Conservation (phyloP, 306 rosid species). For the Lotus japonicus region DNA sequence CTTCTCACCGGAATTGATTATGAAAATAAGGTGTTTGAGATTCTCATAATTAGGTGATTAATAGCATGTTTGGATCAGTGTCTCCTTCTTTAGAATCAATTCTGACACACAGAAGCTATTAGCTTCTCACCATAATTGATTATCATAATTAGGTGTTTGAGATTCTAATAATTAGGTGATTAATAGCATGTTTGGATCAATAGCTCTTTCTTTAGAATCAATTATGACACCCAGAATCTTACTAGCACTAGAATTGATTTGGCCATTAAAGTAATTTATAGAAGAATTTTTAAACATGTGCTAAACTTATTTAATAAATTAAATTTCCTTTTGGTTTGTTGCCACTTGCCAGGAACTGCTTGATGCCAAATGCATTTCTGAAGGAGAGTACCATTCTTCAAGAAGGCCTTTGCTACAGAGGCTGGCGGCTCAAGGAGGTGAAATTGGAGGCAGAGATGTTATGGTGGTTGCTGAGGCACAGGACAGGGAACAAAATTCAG, state of each 20-base stretch:
- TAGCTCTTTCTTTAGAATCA: too few relatives aligned
- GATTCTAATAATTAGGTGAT: not conserved
- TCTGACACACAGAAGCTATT: too few relatives aligned
- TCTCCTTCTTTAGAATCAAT: too few relatives aligned
- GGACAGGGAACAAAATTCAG: conserved; percentile 34
- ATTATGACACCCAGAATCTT: too few relatives aligned
- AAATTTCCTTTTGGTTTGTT: not conserved
- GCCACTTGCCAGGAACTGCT: conserved; percentile 55
- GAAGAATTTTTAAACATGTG: too few relatives aligned
- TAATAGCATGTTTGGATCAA: too few relatives aligned
- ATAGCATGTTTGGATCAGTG: too few relatives aligned
- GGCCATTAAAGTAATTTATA: too few relatives aligned
- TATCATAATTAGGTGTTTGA: too few relatives aligned
- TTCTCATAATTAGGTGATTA: not conserved
- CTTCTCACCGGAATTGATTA: too few relatives aligned
- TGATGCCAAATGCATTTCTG: conserved; percentile 69
- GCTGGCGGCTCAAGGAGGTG: conserved; percentile 62
- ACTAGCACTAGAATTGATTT: too few relatives aligned
- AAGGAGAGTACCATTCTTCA: conserved; percentile 68
- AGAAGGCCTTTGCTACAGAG: conserved; percentile 76
- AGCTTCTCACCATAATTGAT: too few relatives aligned
- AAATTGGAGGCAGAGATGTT: conserved; percentile 53
- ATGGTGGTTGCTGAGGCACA: conserved; percentile 30
- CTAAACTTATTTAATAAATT: not conserved
- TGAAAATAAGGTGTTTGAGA: not conserved